Evolutionary conservation across 805 yeast species (phyloP).

Genomic region (Sugiyamaella qingdaonensis): DNA sequence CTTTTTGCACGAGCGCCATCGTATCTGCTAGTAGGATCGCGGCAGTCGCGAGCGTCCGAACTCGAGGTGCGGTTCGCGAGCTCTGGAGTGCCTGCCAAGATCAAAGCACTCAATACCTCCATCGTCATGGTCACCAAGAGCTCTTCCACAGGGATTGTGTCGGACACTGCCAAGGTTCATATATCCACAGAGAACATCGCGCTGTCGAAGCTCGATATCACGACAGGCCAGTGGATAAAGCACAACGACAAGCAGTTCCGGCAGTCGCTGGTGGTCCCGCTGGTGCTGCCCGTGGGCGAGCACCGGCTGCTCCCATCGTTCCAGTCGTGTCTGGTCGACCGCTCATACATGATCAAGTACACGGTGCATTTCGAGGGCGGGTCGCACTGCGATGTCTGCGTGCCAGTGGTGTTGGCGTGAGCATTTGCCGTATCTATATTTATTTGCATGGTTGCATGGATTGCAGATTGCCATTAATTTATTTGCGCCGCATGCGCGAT

Average conservation of each 20-base stretch:
- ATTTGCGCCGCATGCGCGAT: background rate
- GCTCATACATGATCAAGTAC: constrained; percentile 9
- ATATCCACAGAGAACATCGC: background rate
- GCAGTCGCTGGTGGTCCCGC: background rate
- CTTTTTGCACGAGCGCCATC: background rate
- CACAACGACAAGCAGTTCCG: background rate
- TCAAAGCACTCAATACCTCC: constrained; percentile 1
- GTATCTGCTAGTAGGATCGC: background rate
- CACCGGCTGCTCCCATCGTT: constrained; percentile 11
- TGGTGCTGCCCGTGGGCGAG: constrained; percentile 1
- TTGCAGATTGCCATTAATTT: background rate
- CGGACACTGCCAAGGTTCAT: background rate
- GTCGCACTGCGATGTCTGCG: background rate
- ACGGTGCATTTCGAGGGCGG: constrained; percentile 3
- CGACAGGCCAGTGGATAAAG: background rate
- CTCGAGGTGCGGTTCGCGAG: constrained; percentile 1
- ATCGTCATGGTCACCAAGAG: constrained; percentile 1
- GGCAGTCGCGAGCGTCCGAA: background rate
- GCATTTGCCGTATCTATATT: too few relatives aligned
- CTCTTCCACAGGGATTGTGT: background rate
- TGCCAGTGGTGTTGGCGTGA: background rate
- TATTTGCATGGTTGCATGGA: too few relatives aligned
- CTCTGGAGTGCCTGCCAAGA: background rate
- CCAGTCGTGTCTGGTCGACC: constrained; percentile 8
- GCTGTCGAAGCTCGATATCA: constrained; percentile 1